These are phyloP conservation scores for Pluteus cervinus DNA, from an alignment of 768 basidiomycete genomes.

Conservation along the genomic window DNA sequence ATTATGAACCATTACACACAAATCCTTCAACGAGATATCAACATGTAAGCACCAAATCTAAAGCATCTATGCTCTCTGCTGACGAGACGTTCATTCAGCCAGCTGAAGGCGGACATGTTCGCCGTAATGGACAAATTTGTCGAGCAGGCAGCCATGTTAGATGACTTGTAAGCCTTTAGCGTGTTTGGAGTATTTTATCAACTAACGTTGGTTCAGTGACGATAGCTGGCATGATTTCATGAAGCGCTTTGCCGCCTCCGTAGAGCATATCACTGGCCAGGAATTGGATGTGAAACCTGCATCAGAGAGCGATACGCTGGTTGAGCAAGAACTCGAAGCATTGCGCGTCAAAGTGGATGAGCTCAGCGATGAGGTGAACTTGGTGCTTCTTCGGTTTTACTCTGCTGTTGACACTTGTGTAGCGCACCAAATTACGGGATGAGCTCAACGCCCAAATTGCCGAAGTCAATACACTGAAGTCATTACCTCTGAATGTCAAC, in stretches of 20 bases:
- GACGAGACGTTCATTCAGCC: constrained; percentile 29
- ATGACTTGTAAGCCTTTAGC: constrained; percentile 50
- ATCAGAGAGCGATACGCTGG: constrained; percentile 30
- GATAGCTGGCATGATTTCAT: constrained; percentile 60
- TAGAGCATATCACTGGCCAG: constrained; percentile 63
- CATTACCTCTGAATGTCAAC: constrained; percentile 35
- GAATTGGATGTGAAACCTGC: constrained; percentile 47
- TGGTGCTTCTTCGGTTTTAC: background rate
- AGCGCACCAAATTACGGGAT: constrained; percentile 47
- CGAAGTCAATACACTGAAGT: constrained; percentile 60
- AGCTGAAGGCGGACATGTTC: constrained; percentile 54
- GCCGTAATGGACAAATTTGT: constrained; percentile 61
- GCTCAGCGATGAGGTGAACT: constrained; percentile 57
- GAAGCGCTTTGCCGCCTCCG: constrained; percentile 51
- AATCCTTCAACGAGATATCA: constrained; percentile 54
- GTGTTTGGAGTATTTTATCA: constrained; percentile 5
- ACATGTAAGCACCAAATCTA: constrained; percentile 40
- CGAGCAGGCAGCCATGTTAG: constrained; percentile 49
- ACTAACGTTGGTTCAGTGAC: constrained; percentile 37
- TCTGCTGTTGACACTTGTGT: constrained; percentile 3
- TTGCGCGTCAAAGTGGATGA: constrained; percentile 57
- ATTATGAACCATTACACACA: constrained; percentile 50
- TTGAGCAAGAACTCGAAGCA: constrained; percentile 56
- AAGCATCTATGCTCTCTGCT: background rate
- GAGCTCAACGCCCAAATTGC: constrained; percentile 60